These are phyloP conservation scores for Serendipita sp. DNA, from an alignment of 768 basidiomycete species.

Conservation along the genomic window DNA sequence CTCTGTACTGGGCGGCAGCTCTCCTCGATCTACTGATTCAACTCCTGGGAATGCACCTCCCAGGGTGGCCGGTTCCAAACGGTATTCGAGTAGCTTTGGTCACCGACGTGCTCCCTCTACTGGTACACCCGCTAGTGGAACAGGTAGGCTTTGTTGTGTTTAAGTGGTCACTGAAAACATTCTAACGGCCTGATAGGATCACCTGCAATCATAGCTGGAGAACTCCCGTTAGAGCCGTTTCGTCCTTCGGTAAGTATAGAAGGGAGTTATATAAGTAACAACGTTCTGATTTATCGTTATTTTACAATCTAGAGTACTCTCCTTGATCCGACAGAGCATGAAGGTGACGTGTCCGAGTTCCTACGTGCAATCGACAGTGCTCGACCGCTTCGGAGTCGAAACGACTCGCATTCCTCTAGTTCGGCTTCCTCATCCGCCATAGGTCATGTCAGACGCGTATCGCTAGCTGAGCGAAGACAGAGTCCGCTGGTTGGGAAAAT, in stretches of 20 bases:
- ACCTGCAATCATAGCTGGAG: conserved; percentile 14
- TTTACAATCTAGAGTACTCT: conserved; percentile 24
- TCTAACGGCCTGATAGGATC: conserved; percentile 12
- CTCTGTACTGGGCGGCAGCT: conserved; percentile 10
- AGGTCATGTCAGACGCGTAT: not conserved
- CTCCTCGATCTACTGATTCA: conserved; percentile 22
- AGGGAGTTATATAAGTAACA: not conserved
- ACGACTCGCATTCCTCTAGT: not conserved
- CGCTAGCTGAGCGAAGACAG: not conserved
- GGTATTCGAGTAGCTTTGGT: conserved; percentile 66
- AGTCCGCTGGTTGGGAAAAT: not conserved
- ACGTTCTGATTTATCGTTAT: not conserved
- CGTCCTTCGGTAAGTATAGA: not conserved
- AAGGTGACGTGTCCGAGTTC: conserved; percentile 63
- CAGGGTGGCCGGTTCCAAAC: conserved; percentile 40
- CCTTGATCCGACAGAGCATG: conserved; percentile 37
- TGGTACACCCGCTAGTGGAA: conserved; percentile 16
- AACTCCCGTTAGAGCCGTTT: conserved; percentile 11
- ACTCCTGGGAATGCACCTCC: conserved; percentile 26
- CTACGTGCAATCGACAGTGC: conserved; percentile 51
- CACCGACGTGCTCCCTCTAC: conserved; percentile 40
- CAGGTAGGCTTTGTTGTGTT: not conserved
- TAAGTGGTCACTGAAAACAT: not conserved
- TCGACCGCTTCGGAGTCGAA: not conserved
- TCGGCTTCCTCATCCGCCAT: not conserved